These are phyloP conservation scores for Castanea crenata DNA, from an alignment of 306 rosid genomes.

Conservation along the genomic window DNA sequence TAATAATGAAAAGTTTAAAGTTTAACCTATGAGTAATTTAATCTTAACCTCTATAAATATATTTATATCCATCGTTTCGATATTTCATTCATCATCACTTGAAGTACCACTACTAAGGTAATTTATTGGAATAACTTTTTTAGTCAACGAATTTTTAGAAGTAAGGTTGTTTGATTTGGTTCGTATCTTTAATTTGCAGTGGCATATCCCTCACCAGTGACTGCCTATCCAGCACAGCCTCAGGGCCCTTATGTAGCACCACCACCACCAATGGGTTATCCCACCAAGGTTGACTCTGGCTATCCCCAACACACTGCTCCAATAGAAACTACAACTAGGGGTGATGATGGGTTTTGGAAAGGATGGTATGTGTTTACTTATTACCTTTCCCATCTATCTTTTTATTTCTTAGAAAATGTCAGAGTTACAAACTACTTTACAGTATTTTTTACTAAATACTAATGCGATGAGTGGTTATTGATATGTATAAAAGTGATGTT, in stretches of 20 bases:
- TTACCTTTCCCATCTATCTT: background rate
- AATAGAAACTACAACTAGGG: slow-evolving; percentile 5
- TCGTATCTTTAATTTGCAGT: background rate
- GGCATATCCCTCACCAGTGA: background rate
- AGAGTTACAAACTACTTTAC: too few relatives aligned
- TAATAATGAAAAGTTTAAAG: too few relatives aligned
- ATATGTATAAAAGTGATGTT: too few relatives aligned
- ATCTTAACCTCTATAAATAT: too few relatives aligned
- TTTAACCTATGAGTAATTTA: too few relatives aligned
- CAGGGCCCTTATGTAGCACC: slow-evolving; percentile 1
- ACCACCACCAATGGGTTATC: slow-evolving; percentile 24
- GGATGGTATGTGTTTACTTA: slow-evolving; percentile 14
- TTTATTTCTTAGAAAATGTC: too few relatives aligned
- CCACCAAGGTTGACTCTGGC: background rate
- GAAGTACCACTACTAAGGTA: too few relatives aligned
- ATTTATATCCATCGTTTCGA: too few relatives aligned
- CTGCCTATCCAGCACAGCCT: background rate
- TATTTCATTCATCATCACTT: too few relatives aligned
- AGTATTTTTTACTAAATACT: too few relatives aligned
- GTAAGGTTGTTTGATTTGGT: background rate
- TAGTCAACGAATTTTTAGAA: background rate
- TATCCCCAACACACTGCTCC: background rate
- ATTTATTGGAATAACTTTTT: too few relatives aligned
- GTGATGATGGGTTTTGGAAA: slow-evolving; percentile 26
- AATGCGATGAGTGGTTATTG: too few relatives aligned